phyloP scores from a whole-genome alignment of 2,329 filamentous ascomycete species.

The Fusarium papillatum region DNA sequence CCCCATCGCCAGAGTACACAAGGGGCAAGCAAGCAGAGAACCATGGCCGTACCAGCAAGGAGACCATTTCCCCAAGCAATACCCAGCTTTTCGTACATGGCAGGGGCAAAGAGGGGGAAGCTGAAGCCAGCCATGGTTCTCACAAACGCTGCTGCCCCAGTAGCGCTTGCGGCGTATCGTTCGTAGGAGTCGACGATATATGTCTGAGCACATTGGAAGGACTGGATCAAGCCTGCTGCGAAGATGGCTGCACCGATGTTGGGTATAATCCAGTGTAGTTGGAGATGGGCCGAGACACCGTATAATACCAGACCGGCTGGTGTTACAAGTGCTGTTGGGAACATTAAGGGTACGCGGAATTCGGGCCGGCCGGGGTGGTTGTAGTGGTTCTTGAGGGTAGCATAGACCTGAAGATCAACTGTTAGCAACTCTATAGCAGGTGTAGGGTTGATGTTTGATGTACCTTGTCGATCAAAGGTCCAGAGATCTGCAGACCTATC shows the following conservation, averaged over 20 bases:
- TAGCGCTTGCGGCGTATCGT: slow-evolving; percentile 53
- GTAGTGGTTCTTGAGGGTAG: slow-evolving; percentile 40
- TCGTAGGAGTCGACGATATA: slow-evolving; percentile 69
- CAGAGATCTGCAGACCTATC: slow-evolving; percentile 68
- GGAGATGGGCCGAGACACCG: slow-evolving; percentile 58
- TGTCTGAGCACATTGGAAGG: slow-evolving; percentile 70
- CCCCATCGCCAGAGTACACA: slow-evolving; percentile 36
- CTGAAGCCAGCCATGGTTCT: slow-evolving; percentile 68
- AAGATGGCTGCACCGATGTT: slow-evolving; percentile 66
- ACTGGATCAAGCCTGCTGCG: slow-evolving; percentile 65
- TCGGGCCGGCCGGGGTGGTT: slow-evolving; percentile 48
- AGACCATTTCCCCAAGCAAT: slow-evolving; percentile 61
- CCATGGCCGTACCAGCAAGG: slow-evolving; percentile 46
- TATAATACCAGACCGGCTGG: slow-evolving; percentile 65
- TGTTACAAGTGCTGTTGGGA: slow-evolving; percentile 54
- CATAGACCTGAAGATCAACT: slow-evolving; percentile 41
- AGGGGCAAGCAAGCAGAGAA: slow-evolving; percentile 34
- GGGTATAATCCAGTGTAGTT: slow-evolving; percentile 65
- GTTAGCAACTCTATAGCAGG: background rate
- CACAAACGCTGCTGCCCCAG: slow-evolving; percentile 68
- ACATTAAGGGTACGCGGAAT: slow-evolving; percentile 52
- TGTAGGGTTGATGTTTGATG: too few species aligned
- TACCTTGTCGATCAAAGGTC: slow-evolving; percentile 51
- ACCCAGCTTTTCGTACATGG: slow-evolving; percentile 53
- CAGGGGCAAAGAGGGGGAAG: slow-evolving; percentile 69